Evolutionary conservation across 495 filamentous ascomycete species (phyloP).

Genomic region (Xylaria acuta): DNA sequence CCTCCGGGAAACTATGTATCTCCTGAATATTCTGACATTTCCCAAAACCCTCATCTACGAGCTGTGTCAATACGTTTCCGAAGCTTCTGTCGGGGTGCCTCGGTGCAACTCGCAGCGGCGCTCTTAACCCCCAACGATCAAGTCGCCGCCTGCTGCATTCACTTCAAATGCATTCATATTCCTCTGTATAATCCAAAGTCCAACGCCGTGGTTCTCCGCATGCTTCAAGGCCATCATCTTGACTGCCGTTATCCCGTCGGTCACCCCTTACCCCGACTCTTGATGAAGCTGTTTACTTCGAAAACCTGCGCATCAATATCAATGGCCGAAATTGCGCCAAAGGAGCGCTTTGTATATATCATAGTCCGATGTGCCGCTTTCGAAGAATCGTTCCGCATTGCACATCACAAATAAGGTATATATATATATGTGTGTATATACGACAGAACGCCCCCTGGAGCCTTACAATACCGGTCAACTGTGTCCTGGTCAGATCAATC

Average conservation of each 20-base stretch:
- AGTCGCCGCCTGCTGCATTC: neutral
- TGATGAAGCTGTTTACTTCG: neutral
- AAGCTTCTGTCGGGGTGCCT: neutral
- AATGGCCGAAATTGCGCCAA: neutral
- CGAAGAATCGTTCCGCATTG: neutral
- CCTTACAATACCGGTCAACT: neutral
- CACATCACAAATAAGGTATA: neutral
- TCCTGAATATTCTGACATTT: neutral
- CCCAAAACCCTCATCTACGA: neutral
- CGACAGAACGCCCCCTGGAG: neutral
- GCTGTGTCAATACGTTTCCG: neutral
- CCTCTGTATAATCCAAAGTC: neutral
- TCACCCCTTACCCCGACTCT: neutral
- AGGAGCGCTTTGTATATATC: neutral
- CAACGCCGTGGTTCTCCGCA: neutral
- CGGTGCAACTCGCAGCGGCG: neutral
- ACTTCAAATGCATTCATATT: neutral
- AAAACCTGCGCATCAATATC: neutral
- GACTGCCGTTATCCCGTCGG: neutral
- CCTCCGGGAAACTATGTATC: neutral
- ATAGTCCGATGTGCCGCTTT: neutral
- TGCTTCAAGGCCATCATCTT: neutral
- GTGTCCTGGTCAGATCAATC: neutral
- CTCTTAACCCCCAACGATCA: neutral
- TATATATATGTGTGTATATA: too few relatives aligned